Percentiles rank a stretch among this genome's conserved stretches.
Evolutionary conservation across 2,329 filamentous ascomycete species (phyloP).

Genomic region (Samsoniella hepiali): DNA sequence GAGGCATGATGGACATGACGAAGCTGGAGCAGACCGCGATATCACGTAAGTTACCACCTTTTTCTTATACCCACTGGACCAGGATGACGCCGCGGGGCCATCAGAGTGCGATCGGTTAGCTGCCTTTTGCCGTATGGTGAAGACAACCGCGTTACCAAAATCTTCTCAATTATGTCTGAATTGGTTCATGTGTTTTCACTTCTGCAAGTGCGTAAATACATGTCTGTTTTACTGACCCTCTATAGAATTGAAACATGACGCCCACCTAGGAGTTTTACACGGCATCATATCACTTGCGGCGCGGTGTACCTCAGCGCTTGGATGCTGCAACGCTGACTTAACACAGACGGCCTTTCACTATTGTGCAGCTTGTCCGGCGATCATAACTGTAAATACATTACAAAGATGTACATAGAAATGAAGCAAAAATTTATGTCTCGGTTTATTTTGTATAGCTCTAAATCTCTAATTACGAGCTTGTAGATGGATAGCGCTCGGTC

Average conservation of each 20-base stretch:
- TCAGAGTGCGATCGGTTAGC: slow-evolving; percentile 32
- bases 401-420: neutral
- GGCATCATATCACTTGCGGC: neutral
- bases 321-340: neutral
- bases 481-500: slow-evolving; percentile 20
- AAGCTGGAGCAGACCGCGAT: neutral
- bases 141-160: slow-evolving; percentile 58
- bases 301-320: neutral
- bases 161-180: slow-evolving; percentile 65
- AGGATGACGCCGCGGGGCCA: slow-evolving; percentile 56
- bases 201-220: neutral
- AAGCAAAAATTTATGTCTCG: neutral
- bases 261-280: neutral
- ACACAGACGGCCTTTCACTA: neutral
- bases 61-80: slow-evolving; percentile 20
- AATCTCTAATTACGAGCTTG: neutral
- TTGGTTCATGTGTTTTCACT: slow-evolving; percentile 15
- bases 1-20: slow-evolving; percentile 36
- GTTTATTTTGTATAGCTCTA: neutral
- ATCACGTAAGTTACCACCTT: neutral
- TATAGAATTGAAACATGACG: neutral
- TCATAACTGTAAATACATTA: neutral
- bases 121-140: slow-evolving; percentile 47
- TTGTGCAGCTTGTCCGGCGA: neutral
- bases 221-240: neutral